Evolutionary conservation across 768 basidiomycete genomes (phyloP), one percentile per base, ranked within the genome.

Genomic region (Suillus weaverae): DNA sequence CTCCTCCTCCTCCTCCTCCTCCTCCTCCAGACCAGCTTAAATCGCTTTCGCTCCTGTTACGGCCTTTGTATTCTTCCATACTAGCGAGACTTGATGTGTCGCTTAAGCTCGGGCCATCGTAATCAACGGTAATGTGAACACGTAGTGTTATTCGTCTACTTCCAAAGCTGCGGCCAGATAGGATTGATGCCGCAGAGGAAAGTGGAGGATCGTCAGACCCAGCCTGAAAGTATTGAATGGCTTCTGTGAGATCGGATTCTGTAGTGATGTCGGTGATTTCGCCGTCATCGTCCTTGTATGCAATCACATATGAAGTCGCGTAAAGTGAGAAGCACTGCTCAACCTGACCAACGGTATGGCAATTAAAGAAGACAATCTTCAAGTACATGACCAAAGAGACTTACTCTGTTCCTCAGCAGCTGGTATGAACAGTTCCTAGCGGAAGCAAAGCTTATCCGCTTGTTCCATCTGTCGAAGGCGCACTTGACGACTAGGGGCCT

Each of bases 211-310:
- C 91, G 67, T 94, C 95, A 13, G 74, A 78, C 18, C 90, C 90
- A 0, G 86, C 88, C 63, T 89, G 85, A 74, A 95, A 96, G 76
- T 94, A 98, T 39, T 86, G 82, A 64, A 98, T 91, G 1, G 95
- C 95, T 69, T 97, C 95, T 1, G 88, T 85, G 26, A 97, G 82
- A 70, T 96, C 92, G 5, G 77, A 73, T 63, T 97, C 93, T 22
- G 83, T 85, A 0, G 80, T 77, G 67, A 95, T 91, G 66, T 81
- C 83, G 30, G 83, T 86, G 63, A 85, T 83, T 73, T 95, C 94
- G 64, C 89, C 90, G 64, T 96, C 94, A 72, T 97, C 94, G 71
- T 95, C 94, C 69, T 88, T 91, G 78, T 94, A 97, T 5, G 88
- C 81, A 63, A 98, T 88, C 5, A 81, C 81, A 70, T 91, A 97